Evolutionary conservation across 106 monocot species (phyloP).

Genomic region (Cymbidium sinense): DNA sequence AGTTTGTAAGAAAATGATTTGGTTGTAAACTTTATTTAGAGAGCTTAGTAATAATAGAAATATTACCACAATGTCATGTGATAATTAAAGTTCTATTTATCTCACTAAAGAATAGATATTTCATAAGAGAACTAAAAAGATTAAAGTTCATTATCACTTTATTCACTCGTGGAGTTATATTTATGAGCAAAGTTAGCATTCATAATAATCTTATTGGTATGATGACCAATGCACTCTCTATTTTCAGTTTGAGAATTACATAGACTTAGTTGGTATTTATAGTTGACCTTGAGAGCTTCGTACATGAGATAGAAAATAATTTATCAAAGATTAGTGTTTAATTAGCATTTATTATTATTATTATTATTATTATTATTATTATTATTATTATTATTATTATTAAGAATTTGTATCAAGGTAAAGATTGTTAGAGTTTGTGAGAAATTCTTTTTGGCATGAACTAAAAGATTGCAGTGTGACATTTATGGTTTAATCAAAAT

Average conservation of each 20-base stretch:
- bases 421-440: too few species aligned
- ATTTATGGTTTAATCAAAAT: too few species aligned
- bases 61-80: not conserved
- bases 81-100: not conserved
- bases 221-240: not conserved
- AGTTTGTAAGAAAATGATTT: not conserved
- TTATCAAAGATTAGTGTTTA: too few species aligned
- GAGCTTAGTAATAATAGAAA: not conserved
- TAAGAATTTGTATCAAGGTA: too few species aligned
- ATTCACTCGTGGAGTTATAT: not conserved
- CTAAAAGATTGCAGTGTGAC: too few species aligned
- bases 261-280: not conserved
- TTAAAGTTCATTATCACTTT: not conserved
- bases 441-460: too few species aligned
- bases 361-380: too few species aligned
- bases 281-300: not conserved
- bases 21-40: not conserved
- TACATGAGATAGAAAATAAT: too few species aligned
- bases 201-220: not conserved
- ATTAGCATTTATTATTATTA: too few species aligned
- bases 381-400: too few species aligned
- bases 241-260: not conserved
- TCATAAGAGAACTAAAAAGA: not conserved
- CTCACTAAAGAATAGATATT: not conserved
- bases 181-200: not conserved